phyloP scores from a whole-genome alignment of 2,329 filamentous ascomycete genomes.

The Diplocarpon mali region DNA sequence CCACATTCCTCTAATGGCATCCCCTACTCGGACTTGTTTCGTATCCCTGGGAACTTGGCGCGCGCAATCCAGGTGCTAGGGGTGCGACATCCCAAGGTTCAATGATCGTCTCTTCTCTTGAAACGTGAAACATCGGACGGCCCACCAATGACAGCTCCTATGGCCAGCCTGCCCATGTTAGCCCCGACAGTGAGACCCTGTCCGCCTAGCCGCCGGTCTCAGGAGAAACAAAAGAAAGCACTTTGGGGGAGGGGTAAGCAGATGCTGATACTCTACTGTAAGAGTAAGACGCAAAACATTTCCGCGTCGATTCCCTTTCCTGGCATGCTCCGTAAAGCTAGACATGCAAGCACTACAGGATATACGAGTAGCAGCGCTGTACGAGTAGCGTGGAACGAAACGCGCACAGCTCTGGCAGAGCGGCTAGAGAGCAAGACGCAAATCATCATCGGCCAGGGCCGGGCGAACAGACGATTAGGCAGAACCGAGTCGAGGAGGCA shows the following conservation, averaged over 20 bases:
- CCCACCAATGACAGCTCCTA: conserved; percentile 8
- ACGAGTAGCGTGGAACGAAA: too few species aligned
- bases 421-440: too few species aligned
- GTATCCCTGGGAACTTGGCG: neutral
- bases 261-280: too few species aligned
- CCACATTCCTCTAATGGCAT: neutral
- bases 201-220: neutral
- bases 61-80: neutral
- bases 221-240: conserved; percentile 7
- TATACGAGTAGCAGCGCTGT: too few species aligned
- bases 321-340: too few species aligned
- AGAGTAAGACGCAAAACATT: too few species aligned
- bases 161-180: neutral
- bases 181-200: neutral
- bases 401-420: too few species aligned
- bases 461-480: too few species aligned
- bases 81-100: neutral
- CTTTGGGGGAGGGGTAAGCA: neutral
- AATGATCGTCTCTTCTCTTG: conserved; percentile 6
- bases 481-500: too few species aligned
- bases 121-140: conserved; percentile 14
- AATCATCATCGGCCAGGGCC: too few species aligned
- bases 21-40: neutral
- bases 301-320: too few species aligned
- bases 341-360: too few species aligned